Conservation (phyloP, 495 filamentous ascomycete genomes). For the Parachaetomium inaequale region DNA sequence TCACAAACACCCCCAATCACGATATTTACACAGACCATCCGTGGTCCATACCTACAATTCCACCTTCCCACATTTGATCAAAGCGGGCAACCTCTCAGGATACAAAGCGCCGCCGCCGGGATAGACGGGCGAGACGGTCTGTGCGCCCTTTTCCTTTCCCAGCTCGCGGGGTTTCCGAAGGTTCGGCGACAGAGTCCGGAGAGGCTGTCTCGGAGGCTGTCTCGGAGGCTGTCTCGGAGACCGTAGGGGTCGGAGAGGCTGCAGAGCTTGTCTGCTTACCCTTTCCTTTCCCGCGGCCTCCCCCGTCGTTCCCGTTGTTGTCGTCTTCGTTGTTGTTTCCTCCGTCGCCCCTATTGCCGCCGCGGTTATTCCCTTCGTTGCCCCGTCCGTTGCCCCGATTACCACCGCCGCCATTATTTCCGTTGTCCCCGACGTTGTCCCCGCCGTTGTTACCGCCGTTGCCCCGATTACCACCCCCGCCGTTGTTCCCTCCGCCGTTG, state of each 20-base stretch:
- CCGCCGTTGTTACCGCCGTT: background rate
- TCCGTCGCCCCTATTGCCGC: slow-evolving; percentile 14
- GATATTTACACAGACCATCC: background rate
- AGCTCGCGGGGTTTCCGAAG: background rate
- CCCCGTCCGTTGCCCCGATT: background rate
- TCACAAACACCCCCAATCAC: background rate
- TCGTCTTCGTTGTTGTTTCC: slow-evolving; percentile 15
- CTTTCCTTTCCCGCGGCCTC: background rate
- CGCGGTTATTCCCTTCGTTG: background rate
- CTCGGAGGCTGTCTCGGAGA: background rate
- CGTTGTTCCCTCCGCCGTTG: slow-evolving; percentile 1
- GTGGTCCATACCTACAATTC: background rate
- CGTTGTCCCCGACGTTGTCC: too few species aligned
- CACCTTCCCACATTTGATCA: background rate
- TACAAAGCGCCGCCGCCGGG: slow-evolving; percentile 13
- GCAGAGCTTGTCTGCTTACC: background rate
- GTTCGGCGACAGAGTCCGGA: background rate
- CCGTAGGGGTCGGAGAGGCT: background rate
- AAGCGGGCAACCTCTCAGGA: background rate
- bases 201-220: background rate
- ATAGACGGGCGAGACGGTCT: slow-evolving; percentile 19
- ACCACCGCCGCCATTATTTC: background rate
- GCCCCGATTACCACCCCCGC: background rate
- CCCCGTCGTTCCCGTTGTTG: background rate
- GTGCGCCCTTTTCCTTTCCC: slow-evolving; percentile 12